Evolutionary conservation across 345 rosid species (phyloP), one percentile per base, ranked within the genome.

Genomic region (Sisymbrium irio): DNA sequence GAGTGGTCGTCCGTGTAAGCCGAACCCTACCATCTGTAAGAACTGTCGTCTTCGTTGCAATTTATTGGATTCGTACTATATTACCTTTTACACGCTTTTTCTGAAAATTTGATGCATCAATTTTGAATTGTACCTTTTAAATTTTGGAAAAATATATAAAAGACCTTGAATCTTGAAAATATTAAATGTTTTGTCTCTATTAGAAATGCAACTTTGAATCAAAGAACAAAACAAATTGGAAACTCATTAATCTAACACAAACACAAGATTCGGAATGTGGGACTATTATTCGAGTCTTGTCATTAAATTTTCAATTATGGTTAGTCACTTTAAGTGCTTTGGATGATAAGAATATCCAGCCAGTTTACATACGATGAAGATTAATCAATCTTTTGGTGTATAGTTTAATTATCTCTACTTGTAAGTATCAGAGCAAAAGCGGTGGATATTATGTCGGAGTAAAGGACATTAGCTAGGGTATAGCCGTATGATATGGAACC

Each of bases 1-100:
- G 67, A 66, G 72, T 57, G 72, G 72, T 74, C 67, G 53, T 74
- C 72, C 78, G 78, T 66, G 72, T 58, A 74, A 66, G 67, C 67
- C 45, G 25, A 74, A 45, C 78, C 78, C 77, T 54, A 74, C 78
- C 70, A 67, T 74, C 51, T 66, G 65, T 36, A 45, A 36, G 66
- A 47, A 36, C 8, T 58, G 72, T 74, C 78, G 60, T 74, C 78
- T 66, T 74, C 54, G 9, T 46, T 57, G 60, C 44, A 58, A 66
- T 74, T 74, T 74, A 74, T 66, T 74, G 25, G 45, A 4, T 18
- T 74, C 67, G 61, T 74, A 74, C 78, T 17, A 39, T 37, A 9
- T 20, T 65, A 66, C 67, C 67, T 74, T 37, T 58, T 47, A 66
- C 47, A 35, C 66, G 40, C 47, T 22, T 7, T 47, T 39, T 55